These are phyloP conservation scores for Phytophthora meadii DNA, from an alignment of 352 stramenopile species.

Conservation along the genomic window DNA sequence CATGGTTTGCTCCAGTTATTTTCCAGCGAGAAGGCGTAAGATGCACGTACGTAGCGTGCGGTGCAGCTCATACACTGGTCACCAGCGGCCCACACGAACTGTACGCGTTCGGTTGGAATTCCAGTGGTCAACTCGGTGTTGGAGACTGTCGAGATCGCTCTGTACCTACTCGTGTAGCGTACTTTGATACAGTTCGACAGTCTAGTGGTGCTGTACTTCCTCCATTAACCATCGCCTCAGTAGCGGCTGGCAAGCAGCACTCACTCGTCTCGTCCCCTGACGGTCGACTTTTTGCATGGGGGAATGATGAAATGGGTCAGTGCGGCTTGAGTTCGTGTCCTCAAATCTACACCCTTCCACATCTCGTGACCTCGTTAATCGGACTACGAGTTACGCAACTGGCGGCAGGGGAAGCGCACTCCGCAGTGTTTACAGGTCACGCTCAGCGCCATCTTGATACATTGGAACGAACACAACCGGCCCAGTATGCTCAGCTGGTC, in stretches of 20 bases:
- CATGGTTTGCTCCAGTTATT: slow-evolving; percentile 41
- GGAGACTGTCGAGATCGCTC: slow-evolving; percentile 61
- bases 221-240: slow-evolving; percentile 39
- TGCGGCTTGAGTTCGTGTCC: slow-evolving; percentile 72
- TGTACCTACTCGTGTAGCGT: slow-evolving; percentile 47
- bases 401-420: slow-evolving; percentile 56
- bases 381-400: slow-evolving; percentile 65
- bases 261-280: slow-evolving; percentile 60
- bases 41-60: slow-evolving; percentile 68
- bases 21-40: slow-evolving; percentile 11
- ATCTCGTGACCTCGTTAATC: slow-evolving; percentile 67
- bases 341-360: slow-evolving; percentile 79
- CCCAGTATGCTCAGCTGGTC: slow-evolving; percentile 48
- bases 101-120: slow-evolving; percentile 68
- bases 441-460: slow-evolving; percentile 51
- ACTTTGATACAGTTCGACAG: slow-evolving; percentile 46
- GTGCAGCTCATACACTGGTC: slow-evolving; percentile 64
- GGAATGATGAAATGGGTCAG: slow-evolving; percentile 76
- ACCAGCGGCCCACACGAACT: slow-evolving; percentile 47
- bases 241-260: slow-evolving; percentile 62
- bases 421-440: slow-evolving; percentile 52
- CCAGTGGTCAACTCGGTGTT: slow-evolving; percentile 64
- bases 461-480: slow-evolving; percentile 53
- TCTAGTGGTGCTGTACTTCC: slow-evolving; percentile 7
- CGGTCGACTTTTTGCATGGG: slow-evolving; percentile 70